A percentile compares a stretch with the other conserved stretches of the same genome.
phyloP scores from a whole-genome alignment of 1,139 yeast genomes.

The Sporopachydermia cereana region DNA sequence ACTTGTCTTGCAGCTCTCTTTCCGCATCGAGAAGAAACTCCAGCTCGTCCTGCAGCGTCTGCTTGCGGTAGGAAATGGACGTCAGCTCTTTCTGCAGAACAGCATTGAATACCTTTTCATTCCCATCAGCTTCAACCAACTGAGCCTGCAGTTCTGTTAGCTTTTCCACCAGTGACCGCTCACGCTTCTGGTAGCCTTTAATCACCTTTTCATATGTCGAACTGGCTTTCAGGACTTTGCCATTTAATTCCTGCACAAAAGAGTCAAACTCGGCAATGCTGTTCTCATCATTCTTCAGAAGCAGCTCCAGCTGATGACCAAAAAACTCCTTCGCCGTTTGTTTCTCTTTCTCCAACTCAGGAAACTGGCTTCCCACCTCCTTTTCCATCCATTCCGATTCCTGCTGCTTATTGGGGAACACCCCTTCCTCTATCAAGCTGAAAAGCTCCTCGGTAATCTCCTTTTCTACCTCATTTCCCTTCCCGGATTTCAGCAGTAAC shows the following conservation, averaged over 20 bases:
- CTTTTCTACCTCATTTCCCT: slow-evolving; percentile 10
- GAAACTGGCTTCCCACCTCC: slow-evolving; percentile 21
- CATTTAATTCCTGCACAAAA: background rate
- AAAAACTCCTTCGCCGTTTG: background rate
- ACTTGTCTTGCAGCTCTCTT: slow-evolving; percentile 24
- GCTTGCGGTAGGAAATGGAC: slow-evolving; percentile 23
- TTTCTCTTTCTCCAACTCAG: slow-evolving; percentile 20
- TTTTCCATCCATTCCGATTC: slow-evolving; percentile 25
- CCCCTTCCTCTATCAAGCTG: slow-evolving; percentile 23
- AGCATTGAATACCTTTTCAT: slow-evolving; percentile 18
- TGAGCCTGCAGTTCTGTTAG: slow-evolving; percentile 20
- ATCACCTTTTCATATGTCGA: slow-evolving; percentile 9
- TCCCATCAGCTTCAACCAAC: slow-evolving; percentile 19
- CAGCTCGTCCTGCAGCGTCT: slow-evolving; percentile 28
- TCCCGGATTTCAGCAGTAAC: slow-evolving; percentile 18
- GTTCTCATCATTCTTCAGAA: too few species aligned
- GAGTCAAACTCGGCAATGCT: background rate
- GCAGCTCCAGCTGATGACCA: too few species aligned
- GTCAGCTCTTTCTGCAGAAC: slow-evolving; percentile 23
- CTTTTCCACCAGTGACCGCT: slow-evolving; percentile 20
- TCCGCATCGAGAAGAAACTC: slow-evolving; percentile 31
- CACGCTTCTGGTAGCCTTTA: slow-evolving; percentile 17
- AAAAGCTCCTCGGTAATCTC: slow-evolving; percentile 30
- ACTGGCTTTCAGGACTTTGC: slow-evolving; percentile 12
- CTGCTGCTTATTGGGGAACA: slow-evolving; percentile 23